A percentile compares a stretch with the other conserved stretches of the same genome.
Evolutionary conservation across 257 asterid species (phyloP).

Genomic region (Solanum clarkiae): DNA sequence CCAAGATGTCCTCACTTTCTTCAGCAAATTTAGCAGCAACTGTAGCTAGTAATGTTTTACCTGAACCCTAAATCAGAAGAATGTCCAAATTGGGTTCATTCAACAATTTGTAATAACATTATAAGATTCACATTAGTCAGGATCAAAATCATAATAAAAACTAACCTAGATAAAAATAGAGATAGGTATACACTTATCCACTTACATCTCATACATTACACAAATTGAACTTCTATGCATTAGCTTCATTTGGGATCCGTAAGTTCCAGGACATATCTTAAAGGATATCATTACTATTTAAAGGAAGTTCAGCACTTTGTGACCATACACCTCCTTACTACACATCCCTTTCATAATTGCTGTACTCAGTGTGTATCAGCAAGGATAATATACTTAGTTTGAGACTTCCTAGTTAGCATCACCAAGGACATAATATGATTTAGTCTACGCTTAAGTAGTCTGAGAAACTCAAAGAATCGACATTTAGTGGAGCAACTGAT

Average conservation of each 20-base stretch:
- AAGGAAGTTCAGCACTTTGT: background rate
- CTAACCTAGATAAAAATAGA: background rate
- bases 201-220: background rate
- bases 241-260: background rate
- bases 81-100: background rate
- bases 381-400: background rate
- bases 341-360: background rate
- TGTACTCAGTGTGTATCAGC: background rate
- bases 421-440: background rate
- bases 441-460: background rate
- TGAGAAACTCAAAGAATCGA: background rate
- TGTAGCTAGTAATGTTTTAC: slow-evolving; percentile 75
- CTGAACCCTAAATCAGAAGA: slow-evolving; percentile 49
- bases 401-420: background rate
- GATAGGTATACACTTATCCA: background rate
- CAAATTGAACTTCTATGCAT: background rate
- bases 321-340: background rate
- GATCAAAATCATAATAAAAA: background rate
- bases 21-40: slow-evolving; percentile 64
- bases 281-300: background rate
- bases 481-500: background rate
- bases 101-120: background rate
- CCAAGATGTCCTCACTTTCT: slow-evolving; percentile 60
- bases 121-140: background rate
- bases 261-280: background rate